Percentiles rank a stretch among this genome's conserved stretches.
These are phyloP conservation scores for Mycena capillaripes DNA, from an alignment of 768 basidiomycete species.

Conservation along the genomic window DNA sequence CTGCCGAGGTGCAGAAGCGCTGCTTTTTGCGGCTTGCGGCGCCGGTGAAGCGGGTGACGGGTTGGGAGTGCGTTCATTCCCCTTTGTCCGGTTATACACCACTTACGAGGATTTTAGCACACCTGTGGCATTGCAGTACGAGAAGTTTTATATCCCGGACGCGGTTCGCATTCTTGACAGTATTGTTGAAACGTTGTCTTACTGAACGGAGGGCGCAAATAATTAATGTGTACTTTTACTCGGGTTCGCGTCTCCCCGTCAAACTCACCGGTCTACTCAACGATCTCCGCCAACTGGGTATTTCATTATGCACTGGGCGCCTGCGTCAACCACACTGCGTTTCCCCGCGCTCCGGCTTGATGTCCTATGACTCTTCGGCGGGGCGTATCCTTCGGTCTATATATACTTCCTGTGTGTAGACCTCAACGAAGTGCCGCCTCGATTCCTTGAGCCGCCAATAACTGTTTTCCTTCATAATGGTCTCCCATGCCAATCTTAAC, in stretches of 20 bases:
- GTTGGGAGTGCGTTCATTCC: constrained; percentile 88
- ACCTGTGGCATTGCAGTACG: constrained; percentile 88
- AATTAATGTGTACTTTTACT: constrained; percentile 18
- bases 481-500: too few species aligned
- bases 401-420: too few species aligned
- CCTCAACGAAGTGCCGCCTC: too few species aligned
- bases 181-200: constrained; percentile 85
- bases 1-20: constrained; percentile 90
- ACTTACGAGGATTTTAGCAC: constrained; percentile 59
- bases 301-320: not conserved
- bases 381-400: too few species aligned
- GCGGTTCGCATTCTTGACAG: constrained; percentile 86
- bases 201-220: constrained; percentile 50
- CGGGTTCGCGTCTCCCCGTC: too few species aligned
- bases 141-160: constrained; percentile 95
- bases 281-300: too few species aligned
- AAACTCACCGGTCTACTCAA: too few species aligned
- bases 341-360: too few species aligned
- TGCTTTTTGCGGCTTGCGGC: constrained; percentile 92
- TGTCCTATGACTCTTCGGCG: too few species aligned
- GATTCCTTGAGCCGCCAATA: too few species aligned
- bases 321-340: too few species aligned
- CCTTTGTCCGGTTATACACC: not conserved
- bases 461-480: too few species aligned
- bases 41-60: constrained; percentile 87